Conservation (phyloP, 805 yeast species). For the Saitoella complicata region DNA sequence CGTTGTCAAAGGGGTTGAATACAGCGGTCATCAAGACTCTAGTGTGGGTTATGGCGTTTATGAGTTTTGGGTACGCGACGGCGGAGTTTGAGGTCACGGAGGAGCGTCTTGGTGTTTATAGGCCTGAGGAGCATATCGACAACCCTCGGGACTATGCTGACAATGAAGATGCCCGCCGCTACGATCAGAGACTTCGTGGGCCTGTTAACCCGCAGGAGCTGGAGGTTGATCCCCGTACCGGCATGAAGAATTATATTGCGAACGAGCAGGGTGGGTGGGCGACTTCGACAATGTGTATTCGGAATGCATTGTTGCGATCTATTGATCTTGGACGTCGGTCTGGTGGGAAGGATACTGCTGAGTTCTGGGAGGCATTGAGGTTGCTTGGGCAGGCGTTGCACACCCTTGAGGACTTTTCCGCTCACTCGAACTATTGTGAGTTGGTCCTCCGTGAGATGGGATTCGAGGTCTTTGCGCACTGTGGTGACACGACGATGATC, state of each 20-base stretch:
- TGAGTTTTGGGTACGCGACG: slow-evolving; percentile 16
- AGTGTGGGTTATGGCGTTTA: slow-evolving; percentile 13
- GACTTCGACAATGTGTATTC: slow-evolving; percentile 12
- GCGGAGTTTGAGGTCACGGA: slow-evolving; percentile 15
- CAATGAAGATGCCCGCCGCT: slow-evolving; percentile 11
- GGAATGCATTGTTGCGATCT: slow-evolving; percentile 9
- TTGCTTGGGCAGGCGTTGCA: slow-evolving; percentile 15
- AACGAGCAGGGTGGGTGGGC: slow-evolving; percentile 15
- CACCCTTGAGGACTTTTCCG: slow-evolving; percentile 16
- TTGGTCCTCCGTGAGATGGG: slow-evolving; percentile 13
- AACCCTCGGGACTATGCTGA: slow-evolving; percentile 15
- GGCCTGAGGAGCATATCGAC: slow-evolving; percentile 16
- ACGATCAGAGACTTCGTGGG: slow-evolving; percentile 12
- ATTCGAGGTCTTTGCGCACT: slow-evolving; percentile 14
- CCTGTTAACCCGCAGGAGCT: slow-evolving; percentile 13
- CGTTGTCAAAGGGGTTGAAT: slow-evolving; percentile 9
- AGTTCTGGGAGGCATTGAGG: slow-evolving; percentile 13
- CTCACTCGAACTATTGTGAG: slow-evolving; percentile 14
- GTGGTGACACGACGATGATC: slow-evolving; percentile 12
- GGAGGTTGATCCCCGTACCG: slow-evolving; percentile 13
- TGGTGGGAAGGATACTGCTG: slow-evolving; percentile 4
- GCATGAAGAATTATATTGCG: slow-evolving; percentile 16
- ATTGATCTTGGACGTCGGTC: slow-evolving; percentile 12
- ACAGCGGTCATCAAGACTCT: slow-evolving; percentile 11
- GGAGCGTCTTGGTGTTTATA: slow-evolving; percentile 13